Evolutionary conservation across 2,329 filamentous ascomycete species (phyloP), one percentile per base, ranked within the genome.

Genomic region (Ophidiomyces ophidiicola): DNA sequence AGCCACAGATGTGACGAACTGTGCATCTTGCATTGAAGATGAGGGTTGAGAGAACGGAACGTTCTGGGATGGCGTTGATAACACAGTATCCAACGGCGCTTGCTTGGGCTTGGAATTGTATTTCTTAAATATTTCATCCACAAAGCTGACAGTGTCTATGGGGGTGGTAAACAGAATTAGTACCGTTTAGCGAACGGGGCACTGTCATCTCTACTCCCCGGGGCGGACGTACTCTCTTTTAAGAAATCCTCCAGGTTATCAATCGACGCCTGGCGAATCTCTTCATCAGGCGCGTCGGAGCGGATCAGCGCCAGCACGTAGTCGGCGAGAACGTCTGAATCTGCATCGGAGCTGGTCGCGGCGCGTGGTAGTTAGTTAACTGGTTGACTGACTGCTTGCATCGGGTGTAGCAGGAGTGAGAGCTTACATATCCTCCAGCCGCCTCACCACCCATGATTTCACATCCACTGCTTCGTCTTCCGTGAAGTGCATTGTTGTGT

Each of bases 291-390:
- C 28, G 71, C 71, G 46, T 74, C 71, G 11, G 66, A 67, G 30
- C 66, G 67, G 30, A 77, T 64, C 20, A 78, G 63, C 15, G 72
- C 73, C 32, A 76, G 60, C 5, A 77, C 71, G 50, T 77, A 78
- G 48, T 78, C 74, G 20, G 71, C 72, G 14, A 78, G 67, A 2
- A 77, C 70, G 47, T 73, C 72, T 8, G 67, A 67, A 51, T 78
- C 74, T 20, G 72, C 74, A 52, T 77, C 73, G n/a, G 70, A 74
- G 46, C 72, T 74, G 48, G 32, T 39, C 21, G 12, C n/a, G 17
- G 20, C 17, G 20, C n/a, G 15, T 37, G n/a, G n/a, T n/a, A n/a
- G n/a, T n/a, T n/a, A n/a, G n/a, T n/a, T n/a, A n/a, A n/a, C n/a
- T n/a, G n/a, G n/a, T n/a, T n/a, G n/a, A n/a, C n/a, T n/a, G n/a